These are phyloP conservation scores for Lagenaria siceraria DNA, from an alignment of 306 rosid genomes.

Conservation along the genomic window DNA sequence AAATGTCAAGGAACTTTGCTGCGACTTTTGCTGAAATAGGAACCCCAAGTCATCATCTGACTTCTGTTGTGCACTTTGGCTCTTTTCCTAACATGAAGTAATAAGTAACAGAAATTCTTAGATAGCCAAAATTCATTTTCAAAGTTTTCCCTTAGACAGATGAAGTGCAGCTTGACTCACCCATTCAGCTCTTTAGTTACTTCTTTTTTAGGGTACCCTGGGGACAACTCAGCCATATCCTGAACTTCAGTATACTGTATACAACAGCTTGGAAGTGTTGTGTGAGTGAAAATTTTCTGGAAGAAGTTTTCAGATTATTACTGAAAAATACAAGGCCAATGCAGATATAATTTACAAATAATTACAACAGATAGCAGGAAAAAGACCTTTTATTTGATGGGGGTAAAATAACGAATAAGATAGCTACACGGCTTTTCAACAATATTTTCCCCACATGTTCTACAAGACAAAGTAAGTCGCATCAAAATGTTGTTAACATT, in stretches of 20 bases:
- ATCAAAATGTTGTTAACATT: not conserved
- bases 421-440: not conserved
- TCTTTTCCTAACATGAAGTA: constrained; percentile 38
- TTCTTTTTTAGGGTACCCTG: constrained; percentile 15
- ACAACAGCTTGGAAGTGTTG: not conserved
- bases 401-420: not conserved
- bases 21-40: constrained; percentile 22
- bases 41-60: constrained; percentile 54
- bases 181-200: constrained; percentile 60
- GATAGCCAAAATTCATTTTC: not conserved
- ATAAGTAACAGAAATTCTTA: not conserved
- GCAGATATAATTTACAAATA: not conserved
- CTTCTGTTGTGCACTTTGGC: constrained; percentile 73
- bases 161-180: constrained; percentile 22
- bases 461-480: not conserved
- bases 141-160: not conserved
- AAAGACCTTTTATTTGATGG: not conserved
- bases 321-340: not conserved
- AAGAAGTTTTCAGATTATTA: not conserved
- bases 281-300: not conserved
- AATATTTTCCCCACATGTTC: not conserved
- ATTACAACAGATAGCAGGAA: not conserved
- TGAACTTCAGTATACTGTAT: not conserved
- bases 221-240: constrained; percentile 20
- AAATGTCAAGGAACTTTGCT: constrained; percentile 45